phyloP scores from a whole-genome alignment of 2,329 filamentous ascomycete genomes.

The Alternaria longipes region DNA sequence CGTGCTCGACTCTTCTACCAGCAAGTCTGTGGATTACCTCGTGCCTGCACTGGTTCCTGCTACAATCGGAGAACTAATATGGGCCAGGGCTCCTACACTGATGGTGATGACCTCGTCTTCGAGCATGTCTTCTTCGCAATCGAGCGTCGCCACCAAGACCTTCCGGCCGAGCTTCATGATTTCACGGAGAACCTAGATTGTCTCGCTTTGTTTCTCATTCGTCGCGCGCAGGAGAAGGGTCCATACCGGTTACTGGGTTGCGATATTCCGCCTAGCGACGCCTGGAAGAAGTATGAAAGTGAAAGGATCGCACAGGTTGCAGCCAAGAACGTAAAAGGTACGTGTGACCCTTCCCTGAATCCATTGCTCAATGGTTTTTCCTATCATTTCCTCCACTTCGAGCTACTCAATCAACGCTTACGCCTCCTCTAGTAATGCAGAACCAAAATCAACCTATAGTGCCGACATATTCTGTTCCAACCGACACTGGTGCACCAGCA shows the following conservation, averaged over 20 bases:
- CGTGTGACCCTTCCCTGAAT: background rate
- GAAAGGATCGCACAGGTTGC: background rate
- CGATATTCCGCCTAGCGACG: constrained; percentile 11
- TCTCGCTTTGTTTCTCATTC: constrained; percentile 20
- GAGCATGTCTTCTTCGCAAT: constrained; percentile 26
- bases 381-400: background rate
- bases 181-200: constrained; percentile 18
- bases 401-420: background rate
- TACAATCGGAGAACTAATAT: background rate
- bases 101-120: constrained; percentile 21
- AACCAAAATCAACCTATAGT: background rate
- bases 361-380: background rate
- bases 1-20: constrained; percentile 10
- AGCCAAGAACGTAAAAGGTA: constrained; percentile 4
- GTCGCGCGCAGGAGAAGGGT: constrained; percentile 24
- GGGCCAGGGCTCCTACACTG: constrained; percentile 7
- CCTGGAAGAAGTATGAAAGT: constrained; percentile 16
- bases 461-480: background rate
- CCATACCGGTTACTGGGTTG: constrained; percentile 22
- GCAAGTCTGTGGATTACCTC: constrained; percentile 8
- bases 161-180: constrained; percentile 9
- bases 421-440: background rate
- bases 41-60: too few species aligned
- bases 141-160: constrained; percentile 10
- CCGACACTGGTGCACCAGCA: background rate